Base-by-base conservation (phyloP, 306 rosid species). In the Mimosa bimucronata region DNA sequence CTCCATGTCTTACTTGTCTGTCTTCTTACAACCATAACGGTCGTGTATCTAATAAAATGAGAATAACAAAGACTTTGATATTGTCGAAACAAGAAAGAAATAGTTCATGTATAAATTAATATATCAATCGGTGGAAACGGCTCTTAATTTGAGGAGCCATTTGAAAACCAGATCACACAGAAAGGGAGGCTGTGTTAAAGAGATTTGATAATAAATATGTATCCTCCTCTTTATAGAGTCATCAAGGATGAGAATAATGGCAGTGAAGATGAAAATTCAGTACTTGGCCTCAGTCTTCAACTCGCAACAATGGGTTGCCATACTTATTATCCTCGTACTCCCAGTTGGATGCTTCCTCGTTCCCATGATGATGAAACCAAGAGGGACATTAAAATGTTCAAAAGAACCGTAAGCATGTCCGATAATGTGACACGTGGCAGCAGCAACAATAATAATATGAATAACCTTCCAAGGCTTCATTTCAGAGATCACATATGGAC, bases 401-500 rank as follows among this genome's bases (percentile, higher is more conserved):
- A 83, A 77, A 58, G 71, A 78, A 84, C 77, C n/a, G 2, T 46
- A 0, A 83, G 81, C 46, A 53, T 68, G 42, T 73, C 76, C 1
- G 81, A 83, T 25, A 80, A 11, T 48, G 55, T 48, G 16, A 61
- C 38, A 28, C 10, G 38, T 28, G 31, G 31, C 72, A 80, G 31
- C 72, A 80, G 78, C 77, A 11, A 13, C 50, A 45, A 15, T 41
- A 77, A 60, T 42, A 75, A 80, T 76, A 83, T 82, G 79, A 89
- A 76, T 61, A 87, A 77, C 69, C 37, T 80, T 41, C 77, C 81
- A 30, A 79, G 72, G 83, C 83, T 77, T 29, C 87, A 83, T 40
- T 88, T 94, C 65, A 86, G 97, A 8, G 94, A 89, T 57, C 95
- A 94, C 62, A 87, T 92, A 78, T 87, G 86, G 91, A 86, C 91